These are phyloP conservation scores for Sicyos edulis DNA, from an alignment of 306 rosid species.

Conservation along the genomic window DNA sequence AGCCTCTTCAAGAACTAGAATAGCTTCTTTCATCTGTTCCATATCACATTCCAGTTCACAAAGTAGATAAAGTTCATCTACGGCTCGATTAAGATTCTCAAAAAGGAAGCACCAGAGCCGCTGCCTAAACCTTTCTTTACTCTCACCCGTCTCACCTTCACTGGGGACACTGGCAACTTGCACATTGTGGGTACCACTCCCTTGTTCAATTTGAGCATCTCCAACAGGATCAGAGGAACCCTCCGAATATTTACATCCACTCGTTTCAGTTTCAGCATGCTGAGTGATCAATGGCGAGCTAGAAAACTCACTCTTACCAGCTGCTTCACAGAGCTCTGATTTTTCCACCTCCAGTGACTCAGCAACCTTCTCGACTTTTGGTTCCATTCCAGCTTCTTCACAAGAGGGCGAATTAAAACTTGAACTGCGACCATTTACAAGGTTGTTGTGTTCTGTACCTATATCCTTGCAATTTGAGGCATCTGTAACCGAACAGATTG, in stretches of 20 bases:
- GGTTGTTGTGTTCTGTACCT: constrained; percentile 30
- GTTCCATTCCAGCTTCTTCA: constrained; percentile 24
- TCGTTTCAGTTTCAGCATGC: constrained; percentile 27
- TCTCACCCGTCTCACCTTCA: constrained; percentile 65
- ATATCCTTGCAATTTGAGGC: constrained; percentile 30
- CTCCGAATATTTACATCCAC: constrained; percentile 29
- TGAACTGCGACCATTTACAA: constrained; percentile 25
- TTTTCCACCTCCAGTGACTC: constrained; percentile 33
- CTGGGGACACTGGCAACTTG: constrained; percentile 41
- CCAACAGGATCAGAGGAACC: constrained; percentile 31
- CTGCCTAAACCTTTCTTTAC: constrained; percentile 96
- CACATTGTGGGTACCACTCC: constrained; percentile 35
- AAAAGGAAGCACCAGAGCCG: constrained; percentile 98
- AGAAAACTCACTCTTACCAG: constrained; percentile 28
- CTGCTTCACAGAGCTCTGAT: constrained; percentile 23
- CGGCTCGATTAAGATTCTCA: constrained; percentile 96
- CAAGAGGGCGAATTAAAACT: constrained; percentile 20
- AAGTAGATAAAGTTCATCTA: constrained; percentile 98
- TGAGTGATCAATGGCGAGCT: constrained; percentile 24
- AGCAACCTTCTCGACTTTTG: constrained; percentile 29
- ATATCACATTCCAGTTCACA: constrained; percentile 93
- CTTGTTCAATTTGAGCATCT: constrained; percentile 33
- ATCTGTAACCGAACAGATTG: constrained; percentile 33
- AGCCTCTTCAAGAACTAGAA: constrained; percentile 98
- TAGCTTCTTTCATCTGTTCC: constrained; percentile 97